These are phyloP conservation scores for Arthrinium puccinioides DNA, from an alignment of 2,329 filamentous ascomycete genomes.

Conservation along the genomic window DNA sequence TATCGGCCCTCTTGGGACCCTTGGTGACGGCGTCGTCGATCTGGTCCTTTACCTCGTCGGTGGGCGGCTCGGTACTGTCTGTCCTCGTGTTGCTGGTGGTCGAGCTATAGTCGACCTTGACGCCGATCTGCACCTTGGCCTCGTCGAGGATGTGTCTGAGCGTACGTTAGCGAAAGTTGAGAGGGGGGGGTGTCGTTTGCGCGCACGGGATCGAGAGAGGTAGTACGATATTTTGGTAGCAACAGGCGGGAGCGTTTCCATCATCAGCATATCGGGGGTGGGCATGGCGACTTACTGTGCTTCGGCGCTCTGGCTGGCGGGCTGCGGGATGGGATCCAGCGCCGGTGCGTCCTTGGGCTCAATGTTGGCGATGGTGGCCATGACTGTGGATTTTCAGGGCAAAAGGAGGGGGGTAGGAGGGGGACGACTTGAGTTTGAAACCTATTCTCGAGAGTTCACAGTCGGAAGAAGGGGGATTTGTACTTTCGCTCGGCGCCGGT, in stretches of 20 bases:
- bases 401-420: no score
- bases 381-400: no score
- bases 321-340: not conserved
- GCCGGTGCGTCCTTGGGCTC: no score
- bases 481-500: no score
- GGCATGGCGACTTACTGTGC: not conserved
- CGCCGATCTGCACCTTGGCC: constrained; percentile 7
- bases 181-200: not conserved
- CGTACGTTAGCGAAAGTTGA: not conserved
- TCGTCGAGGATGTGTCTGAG: constrained; percentile 17
- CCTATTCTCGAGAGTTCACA: no score
- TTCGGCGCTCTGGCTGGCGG: not conserved
- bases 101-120: constrained; percentile 9
- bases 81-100: no score
- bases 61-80: constrained; percentile 10
- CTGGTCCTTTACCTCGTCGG: constrained; percentile 20
- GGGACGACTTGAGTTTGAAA: no score
- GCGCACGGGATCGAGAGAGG: not conserved
- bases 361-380: no score
- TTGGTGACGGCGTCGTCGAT: constrained; percentile 20
- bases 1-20: constrained; percentile 22
- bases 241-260: no score
- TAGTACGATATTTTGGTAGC: no score
- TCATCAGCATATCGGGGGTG: not conserved
- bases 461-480: no score